A percentile compares a stretch with the other conserved stretches of the same genome.
phyloP scores from a whole-genome alignment of 345 rosid species.

The Melastoma malabathricum region DNA sequence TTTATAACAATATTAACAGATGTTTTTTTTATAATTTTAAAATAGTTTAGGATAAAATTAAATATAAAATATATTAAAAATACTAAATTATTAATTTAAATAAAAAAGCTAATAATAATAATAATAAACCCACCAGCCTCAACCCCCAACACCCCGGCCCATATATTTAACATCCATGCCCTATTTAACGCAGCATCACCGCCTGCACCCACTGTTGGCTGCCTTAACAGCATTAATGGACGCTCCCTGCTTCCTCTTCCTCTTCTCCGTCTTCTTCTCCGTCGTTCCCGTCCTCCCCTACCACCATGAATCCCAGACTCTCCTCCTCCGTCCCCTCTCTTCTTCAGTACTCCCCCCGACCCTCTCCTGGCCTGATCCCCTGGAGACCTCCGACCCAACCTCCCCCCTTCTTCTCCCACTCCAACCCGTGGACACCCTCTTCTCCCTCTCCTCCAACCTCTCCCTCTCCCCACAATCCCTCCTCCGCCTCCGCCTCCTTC shows the following conservation, averaged over 20 bases:
- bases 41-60: no score
- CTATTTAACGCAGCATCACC: no score
- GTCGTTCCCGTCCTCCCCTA: slow-evolving; percentile 14
- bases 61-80: no score
- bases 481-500: slow-evolving; percentile 52
- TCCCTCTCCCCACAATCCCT: slow-evolving; percentile 49
- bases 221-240: no score
- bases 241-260: background rate
- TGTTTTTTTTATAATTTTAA: no score
- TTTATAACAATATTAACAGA: no score
- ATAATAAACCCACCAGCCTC: no score
- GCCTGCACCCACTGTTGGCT: no score
- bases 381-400: slow-evolving; percentile 22
- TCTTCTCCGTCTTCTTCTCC: slow-evolving; percentile 8
- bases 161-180: no score
- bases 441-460: slow-evolving; percentile 32
- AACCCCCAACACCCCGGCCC: no score
- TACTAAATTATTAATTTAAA: no score
- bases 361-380: slow-evolving; percentile 2
- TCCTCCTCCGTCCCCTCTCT: slow-evolving; percentile 13
- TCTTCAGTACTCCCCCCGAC: slow-evolving; percentile 10
- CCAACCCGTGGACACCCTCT: slow-evolving; percentile 72
- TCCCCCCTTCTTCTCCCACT: slow-evolving; percentile 28
- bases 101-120: no score
- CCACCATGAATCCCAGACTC: slow-evolving; percentile 14